Base-by-base conservation (phyloP, 352 stramenopile genomes). In the Thalassiosira mediterranea region DNA sequence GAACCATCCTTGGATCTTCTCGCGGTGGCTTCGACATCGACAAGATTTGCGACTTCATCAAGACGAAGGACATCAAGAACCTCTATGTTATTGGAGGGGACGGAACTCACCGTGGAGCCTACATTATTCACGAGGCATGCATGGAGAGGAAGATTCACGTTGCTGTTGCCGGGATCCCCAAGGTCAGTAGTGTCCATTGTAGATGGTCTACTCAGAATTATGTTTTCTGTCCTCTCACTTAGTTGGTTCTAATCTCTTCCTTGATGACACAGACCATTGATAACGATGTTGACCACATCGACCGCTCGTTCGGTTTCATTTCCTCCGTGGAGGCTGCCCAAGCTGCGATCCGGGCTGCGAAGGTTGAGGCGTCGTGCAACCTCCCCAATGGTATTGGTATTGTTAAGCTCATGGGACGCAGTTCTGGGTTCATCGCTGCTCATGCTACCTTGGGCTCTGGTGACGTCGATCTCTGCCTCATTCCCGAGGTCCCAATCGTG, bases 351-450 rank as follows among this genome's bases (percentile, higher is more conserved):
- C 61, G 72, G 31, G 83, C 79, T 31, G 90, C 91, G 31, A 91
- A 93, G 62, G 97, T 93, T 5, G 96, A 99, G 82, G 95, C 96
- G 51, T 94, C 93, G 47, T 98, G 96, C 74, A 98, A 95, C 63
- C 80, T 98, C 51, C 96, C 96, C 21, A 98, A 99, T 84, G 96
- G 96, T 58, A 96, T 99, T 63, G 97, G 97, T 67, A 94, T 99
- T 68, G 97, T 99, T 46, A 99, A 99, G 88, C 90, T 99, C 48
- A 99, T 99, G 97, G 97, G 97, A 29, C 94, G 97, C 40, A 97
- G 94, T 37, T 95, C 96, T 34, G 97, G 97, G 57, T 99, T 98
- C 81, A 98, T 99, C 73, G 96, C 96, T 19, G 95, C 95, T 3
- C 95, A 98, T 87, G 96, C 97, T 8, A 98, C 96, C 40, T 92